Conservation (phyloP, 208 protist genomes). For the Trypanosoma conorhini region DNA sequence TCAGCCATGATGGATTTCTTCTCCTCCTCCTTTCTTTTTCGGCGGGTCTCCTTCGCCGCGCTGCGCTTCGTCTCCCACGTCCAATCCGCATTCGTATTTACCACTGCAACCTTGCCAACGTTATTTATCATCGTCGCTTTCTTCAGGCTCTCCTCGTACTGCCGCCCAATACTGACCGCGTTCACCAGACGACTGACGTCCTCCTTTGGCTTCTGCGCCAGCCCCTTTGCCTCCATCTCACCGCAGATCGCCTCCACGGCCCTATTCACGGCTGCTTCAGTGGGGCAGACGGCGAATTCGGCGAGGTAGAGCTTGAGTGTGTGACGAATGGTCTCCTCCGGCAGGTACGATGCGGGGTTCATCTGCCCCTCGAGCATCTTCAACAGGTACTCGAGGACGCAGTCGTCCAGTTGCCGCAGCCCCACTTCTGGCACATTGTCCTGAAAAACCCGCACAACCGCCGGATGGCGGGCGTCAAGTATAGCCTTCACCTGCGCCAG, state of each 20-base stretch:
- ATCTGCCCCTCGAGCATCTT: constrained; percentile 89
- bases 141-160: constrained; percentile 89
- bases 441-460: constrained; percentile 67
- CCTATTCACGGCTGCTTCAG: constrained; percentile 38
- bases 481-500: constrained; percentile 52
- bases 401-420: constrained; percentile 69
- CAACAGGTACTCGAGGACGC: constrained; percentile 82
- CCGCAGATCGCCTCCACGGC: constrained; percentile 46
- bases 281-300: constrained; percentile 73
- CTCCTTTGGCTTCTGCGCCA: constrained; percentile 73
- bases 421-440: constrained; percentile 67
- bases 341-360: constrained; percentile 73
- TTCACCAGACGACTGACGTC: constrained; percentile 68
- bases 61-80: constrained; percentile 89
- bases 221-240: constrained; percentile 55
- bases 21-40: constrained; percentile 89
- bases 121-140: constrained; percentile 81
- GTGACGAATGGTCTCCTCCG: constrained; percentile 71
- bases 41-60: constrained; percentile 85
- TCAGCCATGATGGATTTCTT: constrained; percentile 87
- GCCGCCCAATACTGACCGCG: constrained; percentile 83
- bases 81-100: constrained; percentile 92
- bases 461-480: constrained; percentile 51
- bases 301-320: constrained; percentile 73
- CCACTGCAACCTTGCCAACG: constrained; percentile 74